phyloP scores from a whole-genome alignment of 2,329 filamentous ascomycete species.

The Ceratocystis diversiconidia region DNA sequence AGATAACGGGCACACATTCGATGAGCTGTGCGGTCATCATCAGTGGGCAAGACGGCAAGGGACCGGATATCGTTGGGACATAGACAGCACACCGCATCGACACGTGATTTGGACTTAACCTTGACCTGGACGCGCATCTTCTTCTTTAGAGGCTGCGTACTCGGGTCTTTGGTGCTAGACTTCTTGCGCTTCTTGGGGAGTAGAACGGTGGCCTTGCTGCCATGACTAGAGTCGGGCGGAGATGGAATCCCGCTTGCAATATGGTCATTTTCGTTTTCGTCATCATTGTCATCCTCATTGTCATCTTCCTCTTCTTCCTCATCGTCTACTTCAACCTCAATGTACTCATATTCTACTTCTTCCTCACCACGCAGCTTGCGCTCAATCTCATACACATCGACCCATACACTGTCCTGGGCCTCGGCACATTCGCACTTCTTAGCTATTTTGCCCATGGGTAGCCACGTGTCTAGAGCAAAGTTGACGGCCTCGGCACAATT shows the following conservation, averaged over 20 bases:
- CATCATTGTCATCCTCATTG: slow-evolving; percentile 43
- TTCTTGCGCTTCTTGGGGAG: slow-evolving; percentile 28
- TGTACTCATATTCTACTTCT: slow-evolving; percentile 61
- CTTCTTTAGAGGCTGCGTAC: slow-evolving; percentile 32
- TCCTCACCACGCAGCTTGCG: slow-evolving; percentile 83
- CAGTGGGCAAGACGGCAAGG: slow-evolving; percentile 70
- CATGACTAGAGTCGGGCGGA: slow-evolving; percentile 59
- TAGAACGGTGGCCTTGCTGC: slow-evolving; percentile 33
- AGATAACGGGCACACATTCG: slow-evolving; percentile 80
- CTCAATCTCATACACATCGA: slow-evolving; percentile 91
- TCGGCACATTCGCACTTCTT: slow-evolving; percentile 94
- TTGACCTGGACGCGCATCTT: slow-evolving; percentile 52
- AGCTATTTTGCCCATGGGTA: slow-evolving; percentile 86
- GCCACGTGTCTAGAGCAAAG: slow-evolving; percentile 88
- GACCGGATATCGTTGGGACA: slow-evolving; percentile 82
- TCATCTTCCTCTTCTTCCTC: slow-evolving; percentile 37
- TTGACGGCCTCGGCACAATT: slow-evolving; percentile 99
- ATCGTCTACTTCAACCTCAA: slow-evolving; percentile 56
- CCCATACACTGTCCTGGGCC: slow-evolving; percentile 95
- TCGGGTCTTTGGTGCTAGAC: slow-evolving; percentile 35
- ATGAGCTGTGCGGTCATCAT: slow-evolving; percentile 77
- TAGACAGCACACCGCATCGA: slow-evolving; percentile 70
- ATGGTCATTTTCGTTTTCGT: slow-evolving; percentile 48
- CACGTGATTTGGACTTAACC: slow-evolving; percentile 55
- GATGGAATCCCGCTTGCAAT: slow-evolving; percentile 50